phyloP scores from a whole-genome alignment of 1,284 basidiomycete species.

The Blastosporella zonata region DNA sequence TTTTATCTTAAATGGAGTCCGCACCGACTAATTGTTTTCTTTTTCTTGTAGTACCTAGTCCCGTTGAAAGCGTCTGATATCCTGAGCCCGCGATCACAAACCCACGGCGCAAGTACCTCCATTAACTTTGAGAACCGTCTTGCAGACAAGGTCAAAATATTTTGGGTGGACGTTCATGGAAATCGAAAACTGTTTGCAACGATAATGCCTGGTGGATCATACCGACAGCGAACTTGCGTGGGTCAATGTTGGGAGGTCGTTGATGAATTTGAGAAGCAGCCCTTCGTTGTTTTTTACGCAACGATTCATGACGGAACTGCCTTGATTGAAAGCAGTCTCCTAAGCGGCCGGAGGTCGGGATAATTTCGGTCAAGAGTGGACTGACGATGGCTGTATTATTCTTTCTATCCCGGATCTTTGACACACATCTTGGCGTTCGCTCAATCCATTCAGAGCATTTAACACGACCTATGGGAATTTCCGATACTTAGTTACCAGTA shows the following conservation, averaged over 20 bases:
- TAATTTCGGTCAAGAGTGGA: too few species aligned
- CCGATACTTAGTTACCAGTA: too few species aligned
- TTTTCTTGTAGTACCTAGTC: constrained; percentile 7
- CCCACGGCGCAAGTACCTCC: constrained; percentile 3
- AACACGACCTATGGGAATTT: too few species aligned
- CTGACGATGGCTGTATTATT: too few species aligned
- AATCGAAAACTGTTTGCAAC: background rate
- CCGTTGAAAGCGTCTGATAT: background rate
- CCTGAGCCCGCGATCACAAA: background rate
- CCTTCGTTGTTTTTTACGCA: constrained; percentile 9
- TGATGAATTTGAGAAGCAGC: background rate
- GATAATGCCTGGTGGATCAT: constrained; percentile 4
- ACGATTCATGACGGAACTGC: constrained; percentile 6
- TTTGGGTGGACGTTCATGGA: constrained; percentile 6
- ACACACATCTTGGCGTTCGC: too few species aligned
- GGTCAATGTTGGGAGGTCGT: constrained; percentile 11
- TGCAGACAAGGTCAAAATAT: constrained; percentile 6
- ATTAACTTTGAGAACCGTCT: constrained; percentile 16
- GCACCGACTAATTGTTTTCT: background rate
- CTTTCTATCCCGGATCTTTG: too few species aligned
- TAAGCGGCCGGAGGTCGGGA: background rate
- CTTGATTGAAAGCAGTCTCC: background rate
- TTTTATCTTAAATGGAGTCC: background rate
- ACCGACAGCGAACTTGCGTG: constrained; percentile 11
- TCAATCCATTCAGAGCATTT: too few species aligned